A percentile compares a stretch with the other conserved stretches of the same genome.
Evolutionary conservation across 495 filamentous ascomycete species (phyloP).

Genomic region (Saxophila tyrrhenica): DNA sequence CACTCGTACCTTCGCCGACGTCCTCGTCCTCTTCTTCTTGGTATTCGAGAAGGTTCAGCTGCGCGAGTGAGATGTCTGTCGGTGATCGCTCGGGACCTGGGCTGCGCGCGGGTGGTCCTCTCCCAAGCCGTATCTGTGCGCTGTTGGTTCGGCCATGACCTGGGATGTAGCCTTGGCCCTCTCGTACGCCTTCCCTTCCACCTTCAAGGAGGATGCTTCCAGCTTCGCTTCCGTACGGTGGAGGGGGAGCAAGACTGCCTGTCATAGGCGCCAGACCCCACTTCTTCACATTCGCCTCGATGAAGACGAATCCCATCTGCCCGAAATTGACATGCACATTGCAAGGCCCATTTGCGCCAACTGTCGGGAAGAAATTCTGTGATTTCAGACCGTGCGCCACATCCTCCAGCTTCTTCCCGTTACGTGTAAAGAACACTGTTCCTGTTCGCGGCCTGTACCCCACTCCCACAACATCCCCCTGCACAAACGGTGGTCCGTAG

Average conservation of each 20-base stretch:
- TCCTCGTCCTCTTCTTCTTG: constrained; percentile 45
- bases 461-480: constrained; percentile 93
- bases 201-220: constrained; percentile 90
- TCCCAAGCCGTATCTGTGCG: constrained; percentile 46
- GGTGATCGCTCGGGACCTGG: constrained; percentile 83
- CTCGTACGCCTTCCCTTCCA: constrained; percentile 53
- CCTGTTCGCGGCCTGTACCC: constrained; percentile 91
- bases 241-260: constrained; percentile 85
- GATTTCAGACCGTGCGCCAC: constrained; percentile 85
- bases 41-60: constrained; percentile 56
- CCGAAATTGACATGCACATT: constrained; percentile 94
- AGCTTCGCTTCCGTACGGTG: constrained; percentile 91
- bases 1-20: constrained; percentile 59
- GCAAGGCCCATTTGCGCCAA: constrained; percentile 88
- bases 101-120: constrained; percentile 51
- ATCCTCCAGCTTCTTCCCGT: constrained; percentile 93
- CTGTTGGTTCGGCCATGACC: constrained; percentile 44
- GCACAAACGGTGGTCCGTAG: constrained; percentile 73
- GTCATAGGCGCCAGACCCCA: constrained; percentile 96
- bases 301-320: constrained; percentile 94
- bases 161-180: constrained; percentile 43
- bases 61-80: constrained; percentile 92
- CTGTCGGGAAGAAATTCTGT: constrained; percentile 92
- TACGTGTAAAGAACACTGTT: constrained; percentile 94
- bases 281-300: constrained; percentile 98